Base-by-base conservation (phyloP, 805 yeast genomes). In the Blastobotrys americana region DNA sequence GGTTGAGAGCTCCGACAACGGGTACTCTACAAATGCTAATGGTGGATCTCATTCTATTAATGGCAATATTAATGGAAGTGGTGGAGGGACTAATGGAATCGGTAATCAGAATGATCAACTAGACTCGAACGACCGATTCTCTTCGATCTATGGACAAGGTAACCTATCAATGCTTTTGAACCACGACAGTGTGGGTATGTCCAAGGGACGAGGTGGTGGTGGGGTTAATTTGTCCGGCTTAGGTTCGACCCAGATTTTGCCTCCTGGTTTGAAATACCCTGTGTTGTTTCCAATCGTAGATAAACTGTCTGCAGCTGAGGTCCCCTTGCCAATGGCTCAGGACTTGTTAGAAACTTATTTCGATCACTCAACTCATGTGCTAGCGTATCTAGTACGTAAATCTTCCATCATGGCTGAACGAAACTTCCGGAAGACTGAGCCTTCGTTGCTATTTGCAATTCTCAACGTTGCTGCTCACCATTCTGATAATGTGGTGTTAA, bases 401-500 rank as follows among this genome's bases (percentile, higher is more conserved):
- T 47, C 56, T 4, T 58, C 63, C 4, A 47, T 59, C 18, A 51
- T 59, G 10, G 31, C 31, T 13, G 31, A 25, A 8, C 31, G 13
- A 13, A 47, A 54, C 10, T 25, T 38, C 13, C 41, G 64, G 10
- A 37, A 43, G 18, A 49, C 55, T 37, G 43, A 56, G 16, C 43
- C 50, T 10, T 53, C 61, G 5, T 42, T 59, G 38, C 48, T 59
- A 6, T 54, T 49, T 38, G 52, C 64, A 5, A 45, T 59, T 44
- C 50, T 59, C 16, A 44, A 54, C 35, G 58, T 59, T 9, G 60
- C 64, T 13, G 62, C 57, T 17, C 64, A 59, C 37, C 55, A 53
- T 22, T 58, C 60, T 5, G 61, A 59, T 37, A 59, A 59, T 36
- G 60, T 63, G 5, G 45, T 46, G 15, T 41, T 59, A 36, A 51